phyloP scores from a whole-genome alignment of 108 stramenopile genomes.

The Skeletonema costatum region DNA sequence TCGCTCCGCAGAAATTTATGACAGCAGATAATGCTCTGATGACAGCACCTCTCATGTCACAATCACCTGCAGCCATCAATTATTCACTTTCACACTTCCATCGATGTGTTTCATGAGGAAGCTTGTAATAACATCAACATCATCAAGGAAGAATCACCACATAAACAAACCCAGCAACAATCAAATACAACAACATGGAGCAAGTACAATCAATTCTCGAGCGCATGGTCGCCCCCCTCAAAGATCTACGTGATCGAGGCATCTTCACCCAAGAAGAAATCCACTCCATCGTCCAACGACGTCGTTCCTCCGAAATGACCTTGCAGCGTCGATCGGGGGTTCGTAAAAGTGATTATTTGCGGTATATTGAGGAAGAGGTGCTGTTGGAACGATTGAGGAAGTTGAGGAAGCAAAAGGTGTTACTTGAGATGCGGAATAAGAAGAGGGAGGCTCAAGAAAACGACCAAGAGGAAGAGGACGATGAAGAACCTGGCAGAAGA shows the following conservation, averaged over 20 bases:
- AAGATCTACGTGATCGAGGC: constrained; percentile 70
- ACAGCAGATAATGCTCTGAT: too few relatives aligned
- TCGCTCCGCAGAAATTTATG: too few relatives aligned
- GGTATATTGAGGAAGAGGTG: constrained; percentile 80
- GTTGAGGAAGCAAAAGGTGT: constrained; percentile 60
- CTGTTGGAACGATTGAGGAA: constrained; percentile 65
- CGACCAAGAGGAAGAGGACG: constrained; percentile 31
- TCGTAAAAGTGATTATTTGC: constrained; percentile 74
- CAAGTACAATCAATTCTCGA: constrained; percentile 87
- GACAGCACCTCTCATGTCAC: neutral
- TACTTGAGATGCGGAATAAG: constrained; percentile 45
- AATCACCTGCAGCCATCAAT: neutral
- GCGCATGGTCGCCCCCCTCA: constrained; percentile 83
- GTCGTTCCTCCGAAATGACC: constrained; percentile 81
- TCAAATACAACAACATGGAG: constrained; percentile 30
- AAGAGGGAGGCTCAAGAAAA: constrained; percentile 15
- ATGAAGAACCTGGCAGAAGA: constrained; percentile 14
- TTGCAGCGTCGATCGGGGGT: constrained; percentile 58
- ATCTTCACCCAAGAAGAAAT: constrained; percentile 77
- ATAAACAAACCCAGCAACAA: neutral
- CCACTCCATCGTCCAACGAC: constrained; percentile 77
- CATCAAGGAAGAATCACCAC: neutral
- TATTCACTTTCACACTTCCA: neutral
- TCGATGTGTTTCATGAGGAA: too few relatives aligned
- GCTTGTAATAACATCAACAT: too few relatives aligned